These are phyloP conservation scores for Trichoderma cornu-damae DNA, from an alignment of 2,329 filamentous ascomycete species.

Conservation along the genomic window DNA sequence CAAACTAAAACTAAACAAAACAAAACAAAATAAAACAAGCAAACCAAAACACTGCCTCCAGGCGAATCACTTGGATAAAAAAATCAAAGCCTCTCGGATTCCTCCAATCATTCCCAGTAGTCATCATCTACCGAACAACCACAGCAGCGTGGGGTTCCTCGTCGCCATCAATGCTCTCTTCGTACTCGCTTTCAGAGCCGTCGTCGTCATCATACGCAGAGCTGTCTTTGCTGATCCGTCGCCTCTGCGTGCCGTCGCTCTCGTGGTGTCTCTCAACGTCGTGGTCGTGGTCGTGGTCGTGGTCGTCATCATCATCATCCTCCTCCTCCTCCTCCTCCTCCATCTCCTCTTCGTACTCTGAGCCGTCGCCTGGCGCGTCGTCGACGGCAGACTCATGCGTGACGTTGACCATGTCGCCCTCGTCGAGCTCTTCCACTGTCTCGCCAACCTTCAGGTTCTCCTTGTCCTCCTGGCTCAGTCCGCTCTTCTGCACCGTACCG, in stretches of 20 bases:
- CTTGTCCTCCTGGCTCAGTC: slow-evolving; percentile 53
- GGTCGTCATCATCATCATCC: too few relatives aligned
- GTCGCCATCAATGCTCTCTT: slow-evolving; percentile 13
- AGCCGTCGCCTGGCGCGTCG: slow-evolving; percentile 20
- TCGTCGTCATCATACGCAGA: slow-evolving; percentile 37
- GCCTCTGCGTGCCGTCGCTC: slow-evolving; percentile 50
- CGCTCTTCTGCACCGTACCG: slow-evolving; percentile 43
- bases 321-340: too few relatives aligned
- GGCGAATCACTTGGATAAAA: not conserved
- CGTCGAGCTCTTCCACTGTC: slow-evolving; percentile 53
- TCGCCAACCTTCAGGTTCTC: slow-evolving; percentile 61
- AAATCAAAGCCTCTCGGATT: not conserved
- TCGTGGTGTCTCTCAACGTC: slow-evolving; percentile 32
- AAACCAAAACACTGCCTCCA: not conserved
- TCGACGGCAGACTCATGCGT: slow-evolving; percentile 18
- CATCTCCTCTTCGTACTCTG: slow-evolving; percentile 20
- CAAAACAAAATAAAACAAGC: too few relatives aligned
- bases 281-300: slow-evolving; percentile 17
- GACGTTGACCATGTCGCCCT: slow-evolving; percentile 20
- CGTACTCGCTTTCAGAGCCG: slow-evolving; percentile 40
- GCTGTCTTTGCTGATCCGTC: slow-evolving; percentile 45
- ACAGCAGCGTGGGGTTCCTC: slow-evolving; percentile 9
- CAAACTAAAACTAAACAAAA: too few relatives aligned
- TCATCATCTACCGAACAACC: slow-evolving; percentile 1
- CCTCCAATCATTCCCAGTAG: not conserved